Evolutionary conservation across 2,329 filamentous ascomycete species (phyloP), one percentile per base, ranked within the genome.

Genomic region (Golovinomyces cichoracearum): DNA sequence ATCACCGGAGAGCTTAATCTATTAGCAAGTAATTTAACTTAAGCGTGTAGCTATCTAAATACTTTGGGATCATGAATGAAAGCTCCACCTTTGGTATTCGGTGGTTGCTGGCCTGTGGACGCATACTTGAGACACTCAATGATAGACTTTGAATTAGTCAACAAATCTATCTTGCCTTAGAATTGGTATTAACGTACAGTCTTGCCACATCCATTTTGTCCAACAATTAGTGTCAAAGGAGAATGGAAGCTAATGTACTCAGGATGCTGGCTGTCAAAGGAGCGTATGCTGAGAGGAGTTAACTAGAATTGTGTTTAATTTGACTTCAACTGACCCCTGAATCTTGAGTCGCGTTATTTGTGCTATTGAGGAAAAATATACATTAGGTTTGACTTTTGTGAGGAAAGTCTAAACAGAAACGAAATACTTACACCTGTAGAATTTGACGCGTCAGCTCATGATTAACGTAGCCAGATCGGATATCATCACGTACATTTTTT

Each of bases 101-200:
- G 84, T 1, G 90, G 90, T 45, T 93, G 73, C 58, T 92, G 82
- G 50, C 90, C 92, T 6, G 86, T 94, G 17, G 92, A 94, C 48
- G 83, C 86, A 76, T 94, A 98, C 62, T 94, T 94, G 59, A 98
- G 80, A 62, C 85, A 93, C 64, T 98, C 90, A 64, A 98, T 98
- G 60, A 98, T 93, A 50, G 90, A 95, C 68, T 73, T 50, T 27
- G 22, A 23, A 21, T 1, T 2, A 10, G 4, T 4, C 33, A 12
- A 41, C 23, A 19, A 41, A 4, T 22, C 6, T 33, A 38, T n/a
- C n/a, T n/a, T n/a, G n/a, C n/a, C n/a, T n/a, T n/a, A n/a, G 2
- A 10, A 25, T 42, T 13, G 21, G 40, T 4, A 10, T 31, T 5
- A 49, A 15, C 12, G 31, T 64, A 73, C 71, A 9, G 90, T 98